These are phyloP conservation scores for Diplocarpon mali DNA, from an alignment of 2,329 filamentous ascomycete genomes.

Conservation along the genomic window DNA sequence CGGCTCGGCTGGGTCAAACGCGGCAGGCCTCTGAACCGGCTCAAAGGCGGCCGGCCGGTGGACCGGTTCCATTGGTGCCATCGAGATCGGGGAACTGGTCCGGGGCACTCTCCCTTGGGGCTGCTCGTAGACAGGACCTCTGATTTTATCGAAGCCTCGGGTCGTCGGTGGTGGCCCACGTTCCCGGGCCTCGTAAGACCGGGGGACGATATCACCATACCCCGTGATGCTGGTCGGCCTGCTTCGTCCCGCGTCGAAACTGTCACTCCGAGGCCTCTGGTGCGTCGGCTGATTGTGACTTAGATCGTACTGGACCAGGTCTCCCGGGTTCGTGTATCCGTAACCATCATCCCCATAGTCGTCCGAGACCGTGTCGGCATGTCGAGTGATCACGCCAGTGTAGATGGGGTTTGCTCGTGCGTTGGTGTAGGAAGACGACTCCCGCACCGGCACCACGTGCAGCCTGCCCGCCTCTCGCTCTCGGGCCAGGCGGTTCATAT, in stretches of 20 bases:
- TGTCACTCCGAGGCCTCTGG: slow-evolving; percentile 38
- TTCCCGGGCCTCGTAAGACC: slow-evolving; percentile 32
- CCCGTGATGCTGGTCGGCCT: slow-evolving; percentile 24
- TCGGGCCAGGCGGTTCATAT: slow-evolving; percentile 24
- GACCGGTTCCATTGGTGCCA: slow-evolving; percentile 23
- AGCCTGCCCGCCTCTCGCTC: slow-evolving; percentile 18
- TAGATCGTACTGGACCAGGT: slow-evolving; percentile 50
- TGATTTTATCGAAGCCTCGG: slow-evolving; percentile 60
- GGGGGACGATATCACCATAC: slow-evolving; percentile 22
- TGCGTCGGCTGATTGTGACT: slow-evolving; percentile 35
- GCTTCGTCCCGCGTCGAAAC: slow-evolving; percentile 36
- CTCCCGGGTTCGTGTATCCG: slow-evolving; percentile 52
- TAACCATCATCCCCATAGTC: slow-evolving; percentile 50
- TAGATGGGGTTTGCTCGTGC: slow-evolving; percentile 17
- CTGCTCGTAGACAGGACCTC: slow-evolving; percentile 34
- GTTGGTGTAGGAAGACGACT: slow-evolving; percentile 17
- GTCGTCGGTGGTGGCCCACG: slow-evolving; percentile 54
- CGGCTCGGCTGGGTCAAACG: slow-evolving; percentile 18
- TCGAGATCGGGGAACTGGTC: slow-evolving; percentile 14
- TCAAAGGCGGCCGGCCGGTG: slow-evolving; percentile 23
- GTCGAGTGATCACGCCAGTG: slow-evolving; percentile 26
- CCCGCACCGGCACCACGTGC: slow-evolving; percentile 15
- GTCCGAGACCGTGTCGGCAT: slow-evolving; percentile 32
- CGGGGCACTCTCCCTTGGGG: slow-evolving; percentile 36
- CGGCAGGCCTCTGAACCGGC: slow-evolving; percentile 18